Conservation (phyloP, 768 basidiomycete species). For the Collybia sp. region DNA sequence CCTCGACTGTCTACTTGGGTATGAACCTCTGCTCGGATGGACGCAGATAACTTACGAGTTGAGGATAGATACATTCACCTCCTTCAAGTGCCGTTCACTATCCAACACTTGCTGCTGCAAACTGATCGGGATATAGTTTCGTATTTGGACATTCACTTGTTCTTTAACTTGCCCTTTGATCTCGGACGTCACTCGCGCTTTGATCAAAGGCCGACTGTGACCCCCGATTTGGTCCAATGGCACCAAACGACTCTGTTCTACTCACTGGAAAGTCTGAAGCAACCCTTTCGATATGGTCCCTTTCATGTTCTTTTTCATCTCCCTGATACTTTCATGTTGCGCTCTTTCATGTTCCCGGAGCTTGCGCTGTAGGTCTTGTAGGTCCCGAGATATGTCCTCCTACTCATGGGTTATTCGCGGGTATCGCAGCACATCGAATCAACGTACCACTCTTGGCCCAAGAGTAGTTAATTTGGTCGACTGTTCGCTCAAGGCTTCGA, state of each 20-base stretch:
- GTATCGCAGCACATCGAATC: background rate
- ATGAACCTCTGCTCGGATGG: background rate
- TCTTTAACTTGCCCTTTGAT: constrained; percentile 36
- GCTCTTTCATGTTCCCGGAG: constrained; percentile 11
- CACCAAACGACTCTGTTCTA: background rate
- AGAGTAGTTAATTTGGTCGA: constrained; percentile 20
- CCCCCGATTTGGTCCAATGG: background rate
- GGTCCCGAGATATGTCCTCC: constrained; percentile 9
- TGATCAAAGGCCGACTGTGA: constrained; percentile 15
- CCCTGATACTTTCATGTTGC: constrained; percentile 16
- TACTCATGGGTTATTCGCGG: background rate
- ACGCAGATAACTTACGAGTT: constrained; percentile 45
- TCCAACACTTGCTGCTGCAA: constrained; percentile 39
- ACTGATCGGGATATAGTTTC: constrained; percentile 41
- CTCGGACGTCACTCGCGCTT: constrained; percentile 33
- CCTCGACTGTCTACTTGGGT: constrained; percentile 37
- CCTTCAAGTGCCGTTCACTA: constrained; percentile 35
- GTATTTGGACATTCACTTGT: constrained; percentile 45
- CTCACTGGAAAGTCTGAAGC: background rate
- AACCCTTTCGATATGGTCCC: background rate
- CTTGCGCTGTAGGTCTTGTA: constrained; percentile 13
- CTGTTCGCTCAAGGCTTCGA: constrained; percentile 24
- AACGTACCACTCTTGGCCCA: constrained; percentile 23
- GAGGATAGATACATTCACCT: constrained; percentile 36
- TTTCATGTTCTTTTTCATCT: constrained; percentile 21